Percentiles rank a stretch among this genome's conserved stretches.
phyloP scores from a whole-genome alignment of 2,329 filamentous ascomycete genomes.

The Apiospora pterosperma region DNA sequence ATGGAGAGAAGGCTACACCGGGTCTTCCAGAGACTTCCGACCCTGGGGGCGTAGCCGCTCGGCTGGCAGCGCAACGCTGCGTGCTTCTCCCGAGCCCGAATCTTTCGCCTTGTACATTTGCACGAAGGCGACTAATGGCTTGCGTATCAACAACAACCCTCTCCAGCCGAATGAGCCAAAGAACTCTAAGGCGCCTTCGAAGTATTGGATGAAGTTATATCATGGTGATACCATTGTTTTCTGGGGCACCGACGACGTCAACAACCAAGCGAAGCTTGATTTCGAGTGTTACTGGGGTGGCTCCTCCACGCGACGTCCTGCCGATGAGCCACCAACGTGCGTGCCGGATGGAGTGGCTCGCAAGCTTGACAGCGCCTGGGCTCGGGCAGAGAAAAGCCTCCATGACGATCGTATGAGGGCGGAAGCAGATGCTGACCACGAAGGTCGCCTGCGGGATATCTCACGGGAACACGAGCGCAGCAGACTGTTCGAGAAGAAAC shows the following conservation, averaged over 20 bases:
- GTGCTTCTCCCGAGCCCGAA: constrained; percentile 34
- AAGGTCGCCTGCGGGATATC: constrained; percentile 37
- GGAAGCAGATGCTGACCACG: constrained; percentile 42
- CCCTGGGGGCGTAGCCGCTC: constrained; percentile 52
- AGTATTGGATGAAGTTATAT: constrained; percentile 65
- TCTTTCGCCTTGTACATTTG: constrained; percentile 71
- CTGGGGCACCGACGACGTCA: constrained; percentile 50
- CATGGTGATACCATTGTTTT: constrained; percentile 75
- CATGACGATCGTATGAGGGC: constrained; percentile 37
- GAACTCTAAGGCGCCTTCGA: constrained; percentile 51
- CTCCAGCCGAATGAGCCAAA: constrained; percentile 56
- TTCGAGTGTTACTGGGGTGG: constrained; percentile 57
- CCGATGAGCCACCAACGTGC: constrained; percentile 32
- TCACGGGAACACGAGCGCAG: constrained; percentile 47
- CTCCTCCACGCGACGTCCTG: constrained; percentile 40
- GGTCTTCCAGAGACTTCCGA: constrained; percentile 50
- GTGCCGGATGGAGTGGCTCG: constrained; percentile 37
- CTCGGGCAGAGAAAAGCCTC: constrained; percentile 41
- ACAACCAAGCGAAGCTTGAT: constrained; percentile 38
- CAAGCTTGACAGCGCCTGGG: constrained; percentile 47
- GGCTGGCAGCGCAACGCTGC: constrained; percentile 30
- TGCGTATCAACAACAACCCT: constrained; percentile 71
- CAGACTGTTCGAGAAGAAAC: constrained; percentile 44
- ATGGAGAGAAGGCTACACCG: constrained; percentile 62
- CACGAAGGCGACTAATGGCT: constrained; percentile 73